Conservation (phyloP, 2,329 filamentous ascomycete species). For the Calonectria honghensis region DNA sequence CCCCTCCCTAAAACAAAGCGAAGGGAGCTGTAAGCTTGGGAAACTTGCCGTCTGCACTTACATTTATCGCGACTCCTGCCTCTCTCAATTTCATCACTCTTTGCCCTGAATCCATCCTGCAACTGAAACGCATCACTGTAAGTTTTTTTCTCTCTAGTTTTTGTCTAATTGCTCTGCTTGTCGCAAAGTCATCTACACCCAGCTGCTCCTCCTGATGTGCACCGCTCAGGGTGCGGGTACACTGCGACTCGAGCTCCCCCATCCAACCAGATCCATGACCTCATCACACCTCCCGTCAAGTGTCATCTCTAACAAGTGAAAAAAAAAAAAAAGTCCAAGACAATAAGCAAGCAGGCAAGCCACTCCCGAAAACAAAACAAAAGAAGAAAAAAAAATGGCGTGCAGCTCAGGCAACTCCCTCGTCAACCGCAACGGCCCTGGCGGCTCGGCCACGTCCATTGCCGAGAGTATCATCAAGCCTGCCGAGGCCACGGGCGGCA, state of each 20-base stretch:
- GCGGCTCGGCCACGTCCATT: constrained; percentile 69
- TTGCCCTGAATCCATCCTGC: not conserved
- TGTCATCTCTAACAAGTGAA: not conserved
- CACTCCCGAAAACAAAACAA: too few relatives aligned
- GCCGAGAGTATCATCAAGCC: constrained; percentile 72
- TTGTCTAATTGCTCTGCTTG: not conserved
- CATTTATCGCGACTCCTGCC: not conserved
- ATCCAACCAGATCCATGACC: constrained; percentile 21
- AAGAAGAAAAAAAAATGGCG: constrained; percentile 49
- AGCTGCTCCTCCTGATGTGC: not conserved
- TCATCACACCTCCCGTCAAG: not conserved
- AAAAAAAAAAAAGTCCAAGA: not conserved
- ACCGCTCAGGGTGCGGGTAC: not conserved
- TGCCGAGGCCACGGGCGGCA: constrained; percentile 63
- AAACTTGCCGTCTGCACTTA: not conserved
- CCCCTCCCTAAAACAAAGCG: not conserved
- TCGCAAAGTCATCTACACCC: not conserved
- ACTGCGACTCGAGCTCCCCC: not conserved
- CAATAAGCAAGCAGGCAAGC: not conserved
- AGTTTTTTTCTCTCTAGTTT: not conserved
- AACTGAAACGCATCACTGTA: not conserved
- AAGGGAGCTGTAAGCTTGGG: not conserved
- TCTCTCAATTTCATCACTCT: not conserved
- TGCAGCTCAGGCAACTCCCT: constrained; percentile 46
- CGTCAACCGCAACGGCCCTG: constrained; percentile 65